A percentile compares a stretch with the other conserved stretches of the same genome.
Evolutionary conservation across 441 rosid genomes (phyloP).

Genomic region (Gossypium lobatum): DNA sequence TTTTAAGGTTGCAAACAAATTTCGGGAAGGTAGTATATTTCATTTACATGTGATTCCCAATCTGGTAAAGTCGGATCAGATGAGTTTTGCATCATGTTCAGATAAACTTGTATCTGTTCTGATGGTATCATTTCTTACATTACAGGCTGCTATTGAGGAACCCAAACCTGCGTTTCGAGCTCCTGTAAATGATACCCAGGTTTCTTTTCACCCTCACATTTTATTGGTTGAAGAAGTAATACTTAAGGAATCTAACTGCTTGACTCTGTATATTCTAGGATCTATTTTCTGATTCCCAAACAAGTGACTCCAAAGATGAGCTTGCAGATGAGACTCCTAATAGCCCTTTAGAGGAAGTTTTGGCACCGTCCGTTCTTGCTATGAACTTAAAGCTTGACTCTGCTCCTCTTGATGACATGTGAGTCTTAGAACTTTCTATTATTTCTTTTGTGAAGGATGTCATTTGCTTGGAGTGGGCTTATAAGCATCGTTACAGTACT

Average conservation of each 20-base stretch:
- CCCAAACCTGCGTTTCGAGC: slow-evolving; percentile 37
- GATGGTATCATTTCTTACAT: slow-evolving; percentile 7
- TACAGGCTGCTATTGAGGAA: slow-evolving; percentile 34
- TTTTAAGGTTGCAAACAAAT: background rate
- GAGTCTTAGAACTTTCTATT: slow-evolving; percentile 22
- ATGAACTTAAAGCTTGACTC: slow-evolving; percentile 68
- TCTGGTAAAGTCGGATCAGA: background rate
- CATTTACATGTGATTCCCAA: background rate
- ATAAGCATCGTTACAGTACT: background rate
- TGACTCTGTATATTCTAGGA: slow-evolving; percentile 38
- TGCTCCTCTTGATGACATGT: slow-evolving; percentile 50
- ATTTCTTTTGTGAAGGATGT: background rate
- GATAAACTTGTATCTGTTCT: slow-evolving; percentile 2
- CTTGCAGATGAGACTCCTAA: slow-evolving; percentile 38
- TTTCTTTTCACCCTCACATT: slow-evolving; percentile 17
- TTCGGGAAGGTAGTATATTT: background rate
- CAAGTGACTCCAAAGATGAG: slow-evolving; percentile 39
- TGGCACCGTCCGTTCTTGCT: slow-evolving; percentile 61
- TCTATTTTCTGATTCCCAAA: slow-evolving; percentile 45
- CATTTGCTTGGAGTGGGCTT: background rate
- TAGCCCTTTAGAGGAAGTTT: slow-evolving; percentile 55
- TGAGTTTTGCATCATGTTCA: slow-evolving; percentile 1
- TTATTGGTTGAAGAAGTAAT: slow-evolving; percentile 1
- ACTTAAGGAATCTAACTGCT: slow-evolving; percentile 5
- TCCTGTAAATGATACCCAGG: slow-evolving; percentile 57